phyloP scores from a whole-genome alignment of 2,329 filamentous ascomycete species.

The Triangularia setosa region DNA sequence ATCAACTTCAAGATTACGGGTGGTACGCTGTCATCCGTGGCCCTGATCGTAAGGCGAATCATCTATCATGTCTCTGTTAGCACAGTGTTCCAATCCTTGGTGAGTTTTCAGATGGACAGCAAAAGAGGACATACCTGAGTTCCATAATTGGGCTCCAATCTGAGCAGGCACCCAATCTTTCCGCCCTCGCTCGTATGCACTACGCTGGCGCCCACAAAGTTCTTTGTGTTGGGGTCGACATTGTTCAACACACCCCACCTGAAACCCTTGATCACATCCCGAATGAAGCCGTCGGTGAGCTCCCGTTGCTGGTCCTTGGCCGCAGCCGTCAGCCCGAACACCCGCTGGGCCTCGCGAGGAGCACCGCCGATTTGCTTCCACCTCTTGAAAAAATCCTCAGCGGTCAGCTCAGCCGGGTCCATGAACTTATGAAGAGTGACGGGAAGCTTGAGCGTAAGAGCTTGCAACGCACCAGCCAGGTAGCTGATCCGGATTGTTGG shows the following conservation, averaged over 20 bases:
- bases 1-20: conserved; percentile 76
- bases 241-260: conserved; percentile 80
- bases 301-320: conserved; percentile 53
- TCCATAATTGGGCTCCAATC: conserved; percentile 89
- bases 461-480: conserved; percentile 87
- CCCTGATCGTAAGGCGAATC: conserved; percentile 89
- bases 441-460: conserved; percentile 84
- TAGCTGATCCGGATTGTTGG: conserved; percentile 95
- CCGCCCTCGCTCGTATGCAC: conserved; percentile 76
- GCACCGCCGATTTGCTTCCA: conserved; percentile 97
- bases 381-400: conserved; percentile 96
- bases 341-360: conserved; percentile 80
- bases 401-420: conserved; percentile 79
- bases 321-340: conserved; percentile 65
- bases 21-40: conserved; percentile 87
- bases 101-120: not conserved
- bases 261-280: conserved; percentile 75
- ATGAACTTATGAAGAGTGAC: conserved; percentile 93
- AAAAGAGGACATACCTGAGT: conserved; percentile 65
- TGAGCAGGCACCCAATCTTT: conserved; percentile 90
- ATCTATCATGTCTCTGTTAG: conserved; percentile 61
- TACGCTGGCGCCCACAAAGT: conserved; percentile 88
- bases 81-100: not conserved
- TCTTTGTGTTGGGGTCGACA: conserved; percentile 90
- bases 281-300: conserved; percentile 67